These are phyloP conservation scores for Citrus australasica DNA, from an alignment of 345 rosid species.

Conservation along the genomic window DNA sequence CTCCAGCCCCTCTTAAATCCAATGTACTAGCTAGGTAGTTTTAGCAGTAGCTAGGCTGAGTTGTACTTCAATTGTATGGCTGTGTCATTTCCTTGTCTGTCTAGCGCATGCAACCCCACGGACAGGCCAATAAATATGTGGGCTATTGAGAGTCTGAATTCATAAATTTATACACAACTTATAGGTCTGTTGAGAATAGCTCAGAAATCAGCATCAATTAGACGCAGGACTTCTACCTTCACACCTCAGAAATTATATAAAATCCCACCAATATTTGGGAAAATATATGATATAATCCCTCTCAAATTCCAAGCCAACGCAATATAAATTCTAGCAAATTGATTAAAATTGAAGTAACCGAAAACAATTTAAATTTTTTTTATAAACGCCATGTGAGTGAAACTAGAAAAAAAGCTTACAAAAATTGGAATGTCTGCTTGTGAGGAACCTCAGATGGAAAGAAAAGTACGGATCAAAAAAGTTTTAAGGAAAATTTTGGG, in stretches of 20 bases:
- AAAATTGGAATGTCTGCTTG: conserved; percentile 3
- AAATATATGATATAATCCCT: too few species aligned
- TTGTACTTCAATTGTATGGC: background rate
- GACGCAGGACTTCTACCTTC: too few species aligned
- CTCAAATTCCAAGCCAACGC: background rate
- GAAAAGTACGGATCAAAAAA: background rate
- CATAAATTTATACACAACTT: too few species aligned
- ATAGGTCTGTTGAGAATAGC: too few species aligned
- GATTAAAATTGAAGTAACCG: background rate
- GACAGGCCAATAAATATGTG: too few species aligned
- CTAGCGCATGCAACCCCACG: background rate
- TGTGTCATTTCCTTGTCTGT: background rate
- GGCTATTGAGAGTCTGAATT: too few species aligned
- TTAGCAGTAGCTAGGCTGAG: background rate
- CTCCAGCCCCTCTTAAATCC: background rate
- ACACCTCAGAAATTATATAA: too few species aligned
- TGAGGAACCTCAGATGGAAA: background rate
- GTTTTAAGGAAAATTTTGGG: background rate
- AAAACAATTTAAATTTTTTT: background rate
- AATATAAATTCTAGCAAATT: background rate
- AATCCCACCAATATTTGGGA: too few species aligned
- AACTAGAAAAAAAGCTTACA: background rate
- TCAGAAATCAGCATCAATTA: too few species aligned
- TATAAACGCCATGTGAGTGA: background rate
- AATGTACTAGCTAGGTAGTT: too few species aligned